phyloP scores from a whole-genome alignment of 345 rosid species.

The Murraya paniculata region DNA sequence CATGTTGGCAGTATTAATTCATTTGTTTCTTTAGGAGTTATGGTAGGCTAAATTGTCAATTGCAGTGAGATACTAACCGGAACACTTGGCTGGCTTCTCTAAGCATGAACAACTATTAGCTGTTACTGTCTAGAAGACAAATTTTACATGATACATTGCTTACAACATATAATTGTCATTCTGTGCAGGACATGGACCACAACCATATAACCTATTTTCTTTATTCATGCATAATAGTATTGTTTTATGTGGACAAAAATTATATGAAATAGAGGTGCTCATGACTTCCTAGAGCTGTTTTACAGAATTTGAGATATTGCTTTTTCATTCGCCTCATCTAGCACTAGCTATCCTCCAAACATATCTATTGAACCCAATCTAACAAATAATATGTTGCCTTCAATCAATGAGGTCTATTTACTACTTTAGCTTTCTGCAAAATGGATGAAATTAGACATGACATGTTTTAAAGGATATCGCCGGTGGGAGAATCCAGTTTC shows the following conservation, averaged over 20 bases:
- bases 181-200: neutral
- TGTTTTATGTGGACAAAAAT: neutral
- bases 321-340: neutral
- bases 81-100: neutral
- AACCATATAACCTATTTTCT: neutral
- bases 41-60: neutral
- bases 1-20: neutral
- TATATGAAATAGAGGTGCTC: neutral
- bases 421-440: neutral
- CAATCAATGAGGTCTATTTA: conserved; percentile 6
- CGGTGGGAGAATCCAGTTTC: conserved; percentile 3
- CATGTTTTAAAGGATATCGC: neutral
- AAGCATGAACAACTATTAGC: neutral
- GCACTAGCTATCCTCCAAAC: neutral
- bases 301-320: neutral
- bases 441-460: neutral
- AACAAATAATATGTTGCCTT: neutral
- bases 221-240: neutral
- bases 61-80: neutral
- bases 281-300: neutral
- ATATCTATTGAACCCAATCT: conserved; percentile 10
- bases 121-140: neutral
- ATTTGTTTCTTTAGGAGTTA: neutral
- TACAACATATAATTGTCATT: neutral
- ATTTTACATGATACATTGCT: neutral